Conservation (phyloP, 2,329 filamentous ascomycete species). For the Gaeumannomyces tritici region DNA sequence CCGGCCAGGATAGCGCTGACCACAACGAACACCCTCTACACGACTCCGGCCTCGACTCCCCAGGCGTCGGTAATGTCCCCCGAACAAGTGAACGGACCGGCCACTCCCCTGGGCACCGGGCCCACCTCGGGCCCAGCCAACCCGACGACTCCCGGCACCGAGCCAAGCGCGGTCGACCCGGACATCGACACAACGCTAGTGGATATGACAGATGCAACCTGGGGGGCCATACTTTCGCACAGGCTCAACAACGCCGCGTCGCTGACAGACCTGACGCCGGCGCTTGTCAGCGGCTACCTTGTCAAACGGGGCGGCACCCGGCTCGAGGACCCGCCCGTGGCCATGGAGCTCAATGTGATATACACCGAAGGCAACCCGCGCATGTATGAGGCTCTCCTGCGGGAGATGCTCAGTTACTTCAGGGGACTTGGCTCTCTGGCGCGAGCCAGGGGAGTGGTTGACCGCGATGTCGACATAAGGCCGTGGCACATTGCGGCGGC, state of each 20-base stretch:
- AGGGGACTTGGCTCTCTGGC: slow-evolving; percentile 60
- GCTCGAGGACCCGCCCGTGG: slow-evolving; percentile 46
- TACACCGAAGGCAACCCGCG: slow-evolving; percentile 42
- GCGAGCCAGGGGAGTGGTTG: slow-evolving; percentile 52
- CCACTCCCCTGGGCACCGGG: slow-evolving; percentile 34
- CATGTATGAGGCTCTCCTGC: slow-evolving; percentile 53
- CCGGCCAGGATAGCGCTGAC: slow-evolving; percentile 34
- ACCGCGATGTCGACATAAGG: slow-evolving; percentile 49
- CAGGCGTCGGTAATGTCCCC: slow-evolving; percentile 50
- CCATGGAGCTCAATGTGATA: slow-evolving; percentile 58
- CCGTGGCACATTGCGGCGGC: slow-evolving; percentile 72
- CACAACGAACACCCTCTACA: slow-evolving; percentile 36
- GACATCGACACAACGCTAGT: slow-evolving; percentile 58
- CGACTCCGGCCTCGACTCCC: slow-evolving; percentile 61
- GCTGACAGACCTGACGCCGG: slow-evolving; percentile 43
- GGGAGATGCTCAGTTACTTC: slow-evolving; percentile 63
- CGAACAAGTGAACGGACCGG: slow-evolving; percentile 39
- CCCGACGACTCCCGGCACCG: slow-evolving; percentile 12
- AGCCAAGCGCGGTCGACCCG: slow-evolving; percentile 24
- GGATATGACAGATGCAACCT: slow-evolving; percentile 66
- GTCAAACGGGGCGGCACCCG: slow-evolving; percentile 51
- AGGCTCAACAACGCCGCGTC: slow-evolving; percentile 44
- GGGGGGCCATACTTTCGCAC: slow-evolving; percentile 63
- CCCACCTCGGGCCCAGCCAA: slow-evolving; percentile 9
- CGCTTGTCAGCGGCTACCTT: slow-evolving; percentile 55